Conservation (phyloP, 345 rosid species). For the Populus pruinosa region DNA sequence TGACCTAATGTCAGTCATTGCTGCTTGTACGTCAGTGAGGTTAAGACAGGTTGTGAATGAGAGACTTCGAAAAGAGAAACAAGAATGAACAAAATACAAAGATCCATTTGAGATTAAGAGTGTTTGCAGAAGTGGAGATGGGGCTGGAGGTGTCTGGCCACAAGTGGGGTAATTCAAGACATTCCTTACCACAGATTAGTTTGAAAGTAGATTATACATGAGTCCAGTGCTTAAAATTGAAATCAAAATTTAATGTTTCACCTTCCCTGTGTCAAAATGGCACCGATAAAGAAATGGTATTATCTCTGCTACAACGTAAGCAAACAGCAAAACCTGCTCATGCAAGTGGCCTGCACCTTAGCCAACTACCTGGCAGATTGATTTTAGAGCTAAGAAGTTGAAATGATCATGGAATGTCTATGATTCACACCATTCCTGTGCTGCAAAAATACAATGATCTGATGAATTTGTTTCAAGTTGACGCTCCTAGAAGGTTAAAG, state of each 20-base stretch:
- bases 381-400: too few relatives aligned
- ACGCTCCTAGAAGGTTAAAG: too few relatives aligned
- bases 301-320: neutral
- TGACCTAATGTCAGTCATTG: conserved; percentile 11
- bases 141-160: neutral
- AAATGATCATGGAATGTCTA: too few relatives aligned
- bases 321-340: neutral
- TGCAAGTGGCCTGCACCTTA: too few relatives aligned
- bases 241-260: neutral
- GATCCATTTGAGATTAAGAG: neutral
- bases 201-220: neutral
- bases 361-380: too few relatives aligned
- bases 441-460: too few relatives aligned
- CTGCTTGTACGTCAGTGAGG: neutral
- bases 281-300: neutral
- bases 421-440: too few relatives aligned
- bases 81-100: neutral
- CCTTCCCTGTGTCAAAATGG: neutral
- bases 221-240: neutral
- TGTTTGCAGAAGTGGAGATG: neutral
- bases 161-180: neutral
- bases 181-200: neutral
- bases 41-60: neutral
- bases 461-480: too few relatives aligned
- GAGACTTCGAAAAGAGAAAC: neutral